phyloP scores from a whole-genome alignment of 2,329 filamentous ascomycete genomes.

The Colletotrichum chlorophyti region DNA sequence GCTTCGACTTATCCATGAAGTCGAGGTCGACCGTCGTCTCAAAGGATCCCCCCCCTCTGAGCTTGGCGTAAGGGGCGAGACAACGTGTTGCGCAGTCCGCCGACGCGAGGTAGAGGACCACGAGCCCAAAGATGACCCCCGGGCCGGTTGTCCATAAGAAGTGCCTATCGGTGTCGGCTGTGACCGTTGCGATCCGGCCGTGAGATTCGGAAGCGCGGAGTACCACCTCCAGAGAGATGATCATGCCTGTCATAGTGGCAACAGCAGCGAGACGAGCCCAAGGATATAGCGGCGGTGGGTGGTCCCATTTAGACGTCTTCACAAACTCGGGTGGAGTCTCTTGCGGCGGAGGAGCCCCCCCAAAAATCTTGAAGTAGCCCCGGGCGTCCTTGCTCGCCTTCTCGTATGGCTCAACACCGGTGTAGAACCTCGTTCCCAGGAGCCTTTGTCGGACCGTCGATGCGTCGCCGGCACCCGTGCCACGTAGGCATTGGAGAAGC shows the following conservation, averaged over 20 bases:
- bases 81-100: conserved; percentile 41
- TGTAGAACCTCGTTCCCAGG: conserved; percentile 37
- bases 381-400: conserved; percentile 31
- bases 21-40: conserved; percentile 39
- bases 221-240: conserved; percentile 42
- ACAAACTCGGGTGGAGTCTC: conserved; percentile 23
- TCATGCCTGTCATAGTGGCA: conserved; percentile 36
- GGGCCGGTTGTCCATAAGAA: conserved; percentile 44
- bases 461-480: conserved; percentile 40
- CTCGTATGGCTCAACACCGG: conserved; percentile 44
- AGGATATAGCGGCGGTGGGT: conserved; percentile 39
- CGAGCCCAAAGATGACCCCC: conserved; percentile 35
- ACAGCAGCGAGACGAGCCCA: conserved; percentile 36
- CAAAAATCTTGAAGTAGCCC: conserved; percentile 35
- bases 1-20: conserved; percentile 39
- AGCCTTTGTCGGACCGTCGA: conserved; percentile 37
- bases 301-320: conserved; percentile 34
- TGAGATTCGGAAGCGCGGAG: conserved; percentile 38
- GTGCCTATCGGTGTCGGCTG: conserved; percentile 35
- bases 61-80: conserved; percentile 40
- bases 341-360: conserved; percentile 21
- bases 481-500: conserved; percentile 42
- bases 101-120: conserved; percentile 39
- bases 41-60: conserved; percentile 36
- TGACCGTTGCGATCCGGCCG: conserved; percentile 39